Conservation (phyloP, 2,329 filamentous ascomycete genomes). For the Fusarium clavum region DNA sequence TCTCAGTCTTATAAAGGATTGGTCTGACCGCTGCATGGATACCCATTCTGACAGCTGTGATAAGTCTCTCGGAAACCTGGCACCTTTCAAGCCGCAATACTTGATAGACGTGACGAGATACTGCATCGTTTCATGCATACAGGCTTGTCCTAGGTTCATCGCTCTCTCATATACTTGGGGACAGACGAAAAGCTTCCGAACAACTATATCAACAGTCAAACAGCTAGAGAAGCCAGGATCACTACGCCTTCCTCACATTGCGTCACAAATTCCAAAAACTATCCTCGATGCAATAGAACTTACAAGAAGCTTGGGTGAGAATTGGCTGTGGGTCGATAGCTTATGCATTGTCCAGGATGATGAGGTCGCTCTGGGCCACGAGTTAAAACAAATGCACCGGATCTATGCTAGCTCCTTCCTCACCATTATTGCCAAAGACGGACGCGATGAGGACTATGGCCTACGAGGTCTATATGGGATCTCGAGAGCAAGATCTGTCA, state of each 20-base stretch:
- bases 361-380: accelerated
- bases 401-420: background rate
- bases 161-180: background rate
- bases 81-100: background rate
- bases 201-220: background rate
- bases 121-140: background rate
- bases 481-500: background rate
- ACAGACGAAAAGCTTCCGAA: background rate
- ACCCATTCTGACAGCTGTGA: background rate
- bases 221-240: background rate
- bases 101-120: background rate
- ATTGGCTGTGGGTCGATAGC: background rate
- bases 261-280: background rate
- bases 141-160: background rate
- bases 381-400: background rate
- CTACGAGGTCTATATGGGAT: background rate
- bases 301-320: background rate
- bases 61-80: background rate
- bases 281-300: background rate
- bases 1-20: background rate
- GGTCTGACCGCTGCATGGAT: accelerated
- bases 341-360: background rate
- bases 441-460: background rate
- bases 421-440: background rate
- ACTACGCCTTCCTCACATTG: background rate